These are phyloP conservation scores for Urochloa ruziziensis DNA, from an alignment of 176 grass and related monocot species.

Conservation along the genomic window DNA sequence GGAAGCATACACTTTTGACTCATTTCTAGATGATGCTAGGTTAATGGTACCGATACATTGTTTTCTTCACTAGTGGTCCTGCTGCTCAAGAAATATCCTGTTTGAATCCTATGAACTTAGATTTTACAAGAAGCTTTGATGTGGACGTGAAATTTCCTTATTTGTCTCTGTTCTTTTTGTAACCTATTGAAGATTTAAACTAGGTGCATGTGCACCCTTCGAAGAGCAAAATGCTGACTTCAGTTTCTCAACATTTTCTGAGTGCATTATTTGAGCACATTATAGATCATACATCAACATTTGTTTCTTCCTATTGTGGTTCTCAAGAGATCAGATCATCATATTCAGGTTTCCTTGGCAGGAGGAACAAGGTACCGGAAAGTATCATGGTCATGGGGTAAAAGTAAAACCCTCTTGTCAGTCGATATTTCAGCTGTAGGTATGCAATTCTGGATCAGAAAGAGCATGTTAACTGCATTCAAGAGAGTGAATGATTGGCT, in stretches of 20 bases:
- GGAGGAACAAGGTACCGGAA: background rate
- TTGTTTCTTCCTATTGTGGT: background rate
- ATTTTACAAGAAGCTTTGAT: background rate
- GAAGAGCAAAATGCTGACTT: background rate
- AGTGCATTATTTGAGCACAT: background rate
- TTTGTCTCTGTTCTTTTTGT: background rate
- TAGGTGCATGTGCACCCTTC: background rate
- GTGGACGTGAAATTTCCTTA: background rate
- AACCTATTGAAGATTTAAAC: background rate
- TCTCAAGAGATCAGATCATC: background rate
- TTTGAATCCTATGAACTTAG: background rate
- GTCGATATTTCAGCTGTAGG: background rate
- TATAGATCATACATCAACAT: background rate
- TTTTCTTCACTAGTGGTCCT: background rate
- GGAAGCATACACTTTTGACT: background rate
- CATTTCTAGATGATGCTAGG: background rate
- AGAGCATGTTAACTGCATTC: background rate
- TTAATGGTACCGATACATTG: background rate
- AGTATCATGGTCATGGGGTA: too few relatives aligned
- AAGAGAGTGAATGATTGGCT: too few relatives aligned
- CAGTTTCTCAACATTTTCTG: background rate
- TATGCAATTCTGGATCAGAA: background rate
- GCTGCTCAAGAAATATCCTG: background rate
- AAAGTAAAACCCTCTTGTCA: background rate
- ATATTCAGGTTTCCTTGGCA: background rate